Conservation (phyloP, 2,329 filamentous ascomycete species). For the Neophaeococcomyces mojaviensis region DNA sequence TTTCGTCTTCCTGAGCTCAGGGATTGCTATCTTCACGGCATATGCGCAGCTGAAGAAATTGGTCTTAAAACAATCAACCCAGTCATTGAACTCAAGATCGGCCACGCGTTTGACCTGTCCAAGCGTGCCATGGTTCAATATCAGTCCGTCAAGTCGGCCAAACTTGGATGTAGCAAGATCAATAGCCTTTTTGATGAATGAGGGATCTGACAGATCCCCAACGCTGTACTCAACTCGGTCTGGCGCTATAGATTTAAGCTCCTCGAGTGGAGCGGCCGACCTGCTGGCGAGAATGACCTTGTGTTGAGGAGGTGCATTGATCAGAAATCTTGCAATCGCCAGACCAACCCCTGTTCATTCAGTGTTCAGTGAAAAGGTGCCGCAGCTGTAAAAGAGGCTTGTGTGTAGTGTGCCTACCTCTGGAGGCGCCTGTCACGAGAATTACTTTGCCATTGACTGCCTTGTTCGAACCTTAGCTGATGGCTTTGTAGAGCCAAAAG, state of each 20-base stretch:
- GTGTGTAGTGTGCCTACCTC: slow-evolving; percentile 37
- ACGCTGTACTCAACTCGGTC: slow-evolving; percentile 49
- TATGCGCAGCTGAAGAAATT: slow-evolving; percentile 81
- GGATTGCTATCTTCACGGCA: slow-evolving; percentile 54
- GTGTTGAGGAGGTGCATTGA: slow-evolving; percentile 41
- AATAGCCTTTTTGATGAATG: slow-evolving; percentile 53
- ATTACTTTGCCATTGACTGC: slow-evolving; percentile 48
- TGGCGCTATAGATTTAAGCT: slow-evolving; percentile 47
- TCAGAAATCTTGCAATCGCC: slow-evolving; percentile 53
- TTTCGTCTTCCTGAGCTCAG: slow-evolving; percentile 57
- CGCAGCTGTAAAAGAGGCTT: not conserved
- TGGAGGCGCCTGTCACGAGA: slow-evolving; percentile 61
- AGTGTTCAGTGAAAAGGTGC: slow-evolving; percentile 3
- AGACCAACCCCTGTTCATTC: slow-evolving; percentile 50
- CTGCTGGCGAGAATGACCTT: slow-evolving; percentile 54
- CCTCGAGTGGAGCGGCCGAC: slow-evolving; percentile 45
- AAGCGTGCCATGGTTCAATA: slow-evolving; percentile 81
- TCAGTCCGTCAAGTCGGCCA: slow-evolving; percentile 66
- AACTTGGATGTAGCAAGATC: slow-evolving; percentile 60
- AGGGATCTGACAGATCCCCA: slow-evolving; percentile 50
- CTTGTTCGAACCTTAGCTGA: not conserved
- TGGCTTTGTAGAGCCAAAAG: too few relatives aligned
- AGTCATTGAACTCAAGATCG: slow-evolving; percentile 62
- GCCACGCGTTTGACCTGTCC: slow-evolving; percentile 65
- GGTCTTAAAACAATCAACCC: slow-evolving; percentile 68